Percentiles rank a stretch among this genome's conserved stretches.
These are phyloP conservation scores for Mycena polygramma DNA, from an alignment of 768 basidiomycete genomes.

Conservation along the genomic window DNA sequence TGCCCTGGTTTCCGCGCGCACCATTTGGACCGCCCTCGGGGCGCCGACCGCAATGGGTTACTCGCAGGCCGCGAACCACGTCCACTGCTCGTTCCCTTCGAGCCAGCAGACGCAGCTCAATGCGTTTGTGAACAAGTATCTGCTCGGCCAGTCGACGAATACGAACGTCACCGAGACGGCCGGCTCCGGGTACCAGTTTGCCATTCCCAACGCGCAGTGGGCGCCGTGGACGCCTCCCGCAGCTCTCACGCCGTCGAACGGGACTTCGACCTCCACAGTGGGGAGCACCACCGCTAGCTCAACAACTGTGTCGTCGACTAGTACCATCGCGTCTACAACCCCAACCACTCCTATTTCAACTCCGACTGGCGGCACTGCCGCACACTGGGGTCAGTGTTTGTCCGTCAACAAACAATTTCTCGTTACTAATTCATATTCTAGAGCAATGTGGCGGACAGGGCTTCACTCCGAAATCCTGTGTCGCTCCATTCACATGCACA, in stretches of 20 bases:
- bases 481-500: slow-evolving; percentile 10
- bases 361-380: slow-evolving; percentile 16
- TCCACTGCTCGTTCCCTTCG: slow-evolving; percentile 69
- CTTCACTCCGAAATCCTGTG: slow-evolving; percentile 2
- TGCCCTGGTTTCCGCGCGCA: slow-evolving; percentile 63
- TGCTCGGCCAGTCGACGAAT: slow-evolving; percentile 61
- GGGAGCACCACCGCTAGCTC: not conserved
- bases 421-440: not conserved
- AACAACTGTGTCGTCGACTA: not conserved
- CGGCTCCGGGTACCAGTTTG: slow-evolving; percentile 40
- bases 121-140: slow-evolving; percentile 70
- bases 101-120: slow-evolving; percentile 58
- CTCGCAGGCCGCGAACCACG: slow-evolving; percentile 66
- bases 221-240: slow-evolving; percentile 35
- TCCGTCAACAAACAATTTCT: not conserved
- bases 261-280: slow-evolving; percentile 19
- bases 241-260: slow-evolving; percentile 2
- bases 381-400: slow-evolving; percentile 31
- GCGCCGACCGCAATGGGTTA: slow-evolving; percentile 63
- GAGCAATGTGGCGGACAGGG: not conserved
- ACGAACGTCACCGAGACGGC: slow-evolving; percentile 63
- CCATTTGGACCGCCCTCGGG: slow-evolving; percentile 65
- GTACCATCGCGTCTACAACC: not conserved
- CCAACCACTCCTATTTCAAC: slow-evolving; percentile 8
- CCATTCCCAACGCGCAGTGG: slow-evolving; percentile 41